phyloP scores from a whole-genome alignment of 176 grass and related monocot genomes.

The Rhipidocladum racemiflorum region DNA sequence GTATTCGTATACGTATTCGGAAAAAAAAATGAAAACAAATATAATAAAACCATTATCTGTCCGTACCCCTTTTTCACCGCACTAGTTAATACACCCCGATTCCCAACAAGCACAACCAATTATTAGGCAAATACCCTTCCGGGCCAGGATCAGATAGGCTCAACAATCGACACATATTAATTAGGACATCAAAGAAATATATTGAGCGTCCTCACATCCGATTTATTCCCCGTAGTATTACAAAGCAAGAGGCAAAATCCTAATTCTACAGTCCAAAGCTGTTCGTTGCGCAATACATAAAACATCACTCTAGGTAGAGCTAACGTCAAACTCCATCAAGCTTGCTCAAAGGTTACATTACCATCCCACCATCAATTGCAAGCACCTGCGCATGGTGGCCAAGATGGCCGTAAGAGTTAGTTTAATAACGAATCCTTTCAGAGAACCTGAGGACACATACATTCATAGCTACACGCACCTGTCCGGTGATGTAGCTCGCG shows the following conservation, averaged over 20 bases:
- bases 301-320: background rate
- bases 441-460: background rate
- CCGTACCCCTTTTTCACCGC: too few relatives aligned
- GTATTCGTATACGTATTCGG: too few relatives aligned
- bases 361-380: slow-evolving; percentile 29
- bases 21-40: too few relatives aligned
- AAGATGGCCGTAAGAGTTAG: background rate
- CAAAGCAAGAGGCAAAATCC: background rate
- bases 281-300: background rate
- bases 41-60: too few relatives aligned
- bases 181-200: too few relatives aligned
- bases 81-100: too few relatives aligned
- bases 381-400: slow-evolving; percentile 30
- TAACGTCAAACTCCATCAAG: background rate
- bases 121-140: too few relatives aligned
- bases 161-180: background rate
- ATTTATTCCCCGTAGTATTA: slow-evolving; percentile 28
- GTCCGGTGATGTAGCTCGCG: slow-evolving; percentile 49
- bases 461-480: slow-evolving; percentile 30
- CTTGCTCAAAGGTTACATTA: background rate
- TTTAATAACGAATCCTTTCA: background rate
- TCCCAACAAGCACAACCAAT: too few relatives aligned
- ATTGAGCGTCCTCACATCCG: background rate
- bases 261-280: slow-evolving; percentile 31
- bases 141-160: background rate